Percentiles rank a stretch among this genome's conserved stretches.
Evolutionary conservation across 805 yeast genomes (phyloP).

Genomic region (Wickerhamomyces strasburgensis): DNA sequence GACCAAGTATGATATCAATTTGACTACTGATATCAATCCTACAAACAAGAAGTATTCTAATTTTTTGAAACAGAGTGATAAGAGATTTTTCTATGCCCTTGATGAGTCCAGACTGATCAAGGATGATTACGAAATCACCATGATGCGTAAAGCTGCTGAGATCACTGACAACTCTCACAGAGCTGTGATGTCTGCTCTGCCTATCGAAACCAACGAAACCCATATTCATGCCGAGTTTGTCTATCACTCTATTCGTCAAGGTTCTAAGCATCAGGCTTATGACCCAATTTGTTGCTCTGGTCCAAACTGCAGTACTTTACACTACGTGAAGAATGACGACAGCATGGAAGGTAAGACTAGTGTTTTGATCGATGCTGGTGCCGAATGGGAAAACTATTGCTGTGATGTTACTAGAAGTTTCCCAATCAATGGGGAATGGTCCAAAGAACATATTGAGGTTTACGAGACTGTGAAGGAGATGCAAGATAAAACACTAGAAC

Average conservation of each 20-base stretch:
- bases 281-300: constrained; percentile 97
- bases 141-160: constrained; percentile 74
- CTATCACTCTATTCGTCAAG: constrained; percentile 91
- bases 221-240: constrained; percentile 95
- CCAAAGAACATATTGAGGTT: constrained; percentile 77
- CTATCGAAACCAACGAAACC: constrained; percentile 81
- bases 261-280: constrained; percentile 82
- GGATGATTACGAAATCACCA: constrained; percentile 72
- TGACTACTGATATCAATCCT: constrained; percentile 54
- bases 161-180: constrained; percentile 85
- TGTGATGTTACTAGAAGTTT: constrained; percentile 93
- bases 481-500: constrained; percentile 70
- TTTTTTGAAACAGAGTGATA: constrained; percentile 38
- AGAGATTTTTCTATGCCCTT: constrained; percentile 60
- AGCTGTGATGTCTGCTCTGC: constrained; percentile 90
- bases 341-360: constrained; percentile 52
- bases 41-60: constrained; percentile 31
- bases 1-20: constrained; percentile 26
- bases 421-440: constrained; percentile 89
- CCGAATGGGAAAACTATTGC: constrained; percentile 93
- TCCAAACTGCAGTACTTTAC: constrained; percentile 84
- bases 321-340: constrained; percentile 80
- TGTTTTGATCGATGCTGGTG: constrained; percentile 91
- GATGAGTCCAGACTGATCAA: constrained; percentile 86
- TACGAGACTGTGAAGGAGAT: constrained; percentile 76